Base-by-base conservation (phyloP, 1,139 yeast species). In the Yamadazyma dendronema region DNA sequence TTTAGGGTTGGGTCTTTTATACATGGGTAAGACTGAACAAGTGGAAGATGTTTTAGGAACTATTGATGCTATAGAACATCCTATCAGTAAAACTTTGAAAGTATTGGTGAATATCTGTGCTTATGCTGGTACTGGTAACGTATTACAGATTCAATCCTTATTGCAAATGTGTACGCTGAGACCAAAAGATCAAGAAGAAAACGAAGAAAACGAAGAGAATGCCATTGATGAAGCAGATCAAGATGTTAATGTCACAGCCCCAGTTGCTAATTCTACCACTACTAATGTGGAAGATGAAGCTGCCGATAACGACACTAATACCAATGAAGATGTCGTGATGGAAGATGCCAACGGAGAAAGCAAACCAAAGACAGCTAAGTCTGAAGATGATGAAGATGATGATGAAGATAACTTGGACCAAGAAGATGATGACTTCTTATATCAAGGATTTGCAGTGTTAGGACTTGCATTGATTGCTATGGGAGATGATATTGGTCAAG, bases 401-500 rank as follows among this genome's bases (percentile, higher is more conserved):
- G 59, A 30, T 35, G 60, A 44, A 50, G 66, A 44, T 42, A 62
- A 49, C 27, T 65, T 50, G 28, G 58, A 49, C 27, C 63, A 54
- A 31, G 63, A 52, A 10, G 81, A 76, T 38, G 77, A 74, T 36
- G 88, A 82, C 45, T 84, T 81, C 49, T 75, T 83, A 41, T 78
- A 79, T 53, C 89, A 89, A 55, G 95, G 90, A 1, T 87, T 87
- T 55, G 95, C 97, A 4, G 97, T 94, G 15, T 73, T 94, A 37
- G 98, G 98, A 42, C 77, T 94, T 50, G 98, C 97, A 0, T 76
- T 85, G 50, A 86, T 94, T 56, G 95, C 97, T 19, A 84, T 94
- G 88, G 98, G 99, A 45, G 99, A 94, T 62, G 96, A 88, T 47
- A 87, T 94, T 61, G 98, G 98, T 29, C 95, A 86, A 61, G 97